Evolutionary conservation across 164 flowering plant genomes (phyloP), one percentile per base, ranked within the genome.

Genomic region (Malania oleifera): DNA sequence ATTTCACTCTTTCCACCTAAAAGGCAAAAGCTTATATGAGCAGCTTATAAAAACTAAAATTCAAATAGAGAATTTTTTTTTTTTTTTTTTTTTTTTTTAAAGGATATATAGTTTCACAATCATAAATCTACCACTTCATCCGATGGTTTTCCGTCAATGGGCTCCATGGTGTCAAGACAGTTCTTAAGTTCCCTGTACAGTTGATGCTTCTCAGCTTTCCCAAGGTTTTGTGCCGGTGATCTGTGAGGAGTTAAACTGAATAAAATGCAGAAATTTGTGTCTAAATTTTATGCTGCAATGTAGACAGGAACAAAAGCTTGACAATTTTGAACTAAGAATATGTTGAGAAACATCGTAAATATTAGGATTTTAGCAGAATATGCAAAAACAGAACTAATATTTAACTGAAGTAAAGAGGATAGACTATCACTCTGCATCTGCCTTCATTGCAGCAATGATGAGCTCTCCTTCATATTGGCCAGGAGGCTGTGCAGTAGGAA

Each of bases 401-500:
- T 62, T 60, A 68, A 68, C 63, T 69, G 59, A 64, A 67, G 61
- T 53, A 68, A 61, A 71, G 45, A 67, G 70, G 69, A 56, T 19
- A 71, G 78, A 57, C 64, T 26, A 72, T 78, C 73, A 87, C 96
- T 73, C 85, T 77, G 85, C 44, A 60, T 85, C 83, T 38, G 79
- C 53, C 71, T 86, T 86, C 53, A 71, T 40, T 63, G 98, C 95
- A 68, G 93, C 81, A 51, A 89, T 69, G 52, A 77, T 67, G 52
- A 89, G 13, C 66, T 89, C 91, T 63, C 98, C 98, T 59, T 85
- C 95, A 65, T 92, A 92, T 43, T 75, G 85, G 31, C 98, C 98
- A 25, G 97, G 93, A 10, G 93, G 84, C 69, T 89, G 98, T 22
- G 63, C 73, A 57, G 60, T 62, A 48, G 98, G 91, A 53, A 89